Percentiles rank a stretch among this genome's conserved stretches.
phyloP scores from a whole-genome alignment of 1,284 basidiomycete genomes.

The Boletus mariae region DNA sequence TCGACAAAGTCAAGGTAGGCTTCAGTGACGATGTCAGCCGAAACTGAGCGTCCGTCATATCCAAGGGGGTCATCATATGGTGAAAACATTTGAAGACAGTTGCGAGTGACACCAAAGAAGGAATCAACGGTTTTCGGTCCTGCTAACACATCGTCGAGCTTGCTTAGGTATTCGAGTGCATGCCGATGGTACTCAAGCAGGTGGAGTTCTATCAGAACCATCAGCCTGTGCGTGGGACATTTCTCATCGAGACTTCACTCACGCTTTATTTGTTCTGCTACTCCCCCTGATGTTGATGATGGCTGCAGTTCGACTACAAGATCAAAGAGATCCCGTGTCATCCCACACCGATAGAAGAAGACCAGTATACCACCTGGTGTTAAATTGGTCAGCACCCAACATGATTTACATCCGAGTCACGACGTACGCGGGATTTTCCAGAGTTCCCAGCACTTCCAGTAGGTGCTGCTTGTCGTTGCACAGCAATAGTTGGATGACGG shows the following conservation, averaged over 20 bases:
- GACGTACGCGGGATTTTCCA: conserved; percentile 15
- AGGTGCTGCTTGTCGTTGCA: conserved; percentile 12
- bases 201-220: not conserved
- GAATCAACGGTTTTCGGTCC: no score
- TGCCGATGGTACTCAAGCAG: not conserved
- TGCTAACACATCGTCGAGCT: no score
- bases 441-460: conserved; percentile 20
- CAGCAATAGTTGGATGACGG: conserved; percentile 5
- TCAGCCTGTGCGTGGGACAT: no score
- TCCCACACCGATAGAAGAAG: conserved; percentile 1
- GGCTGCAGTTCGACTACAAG: not conserved
- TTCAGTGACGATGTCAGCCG: not conserved
- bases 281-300: not conserved
- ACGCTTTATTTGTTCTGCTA: not conserved
- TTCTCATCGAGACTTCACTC: no score
- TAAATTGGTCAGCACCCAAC: no score
- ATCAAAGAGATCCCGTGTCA: conserved; percentile 1
- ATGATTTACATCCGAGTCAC: no score
- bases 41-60: not conserved
- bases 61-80: not conserved
- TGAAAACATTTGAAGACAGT: not conserved
- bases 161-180: not conserved
- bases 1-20: not conserved
- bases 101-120: not conserved
- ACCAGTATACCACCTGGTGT: not conserved